Conservation (phyloP, 164 flowering plant genomes). For the Tetracentron sinense region DNA sequence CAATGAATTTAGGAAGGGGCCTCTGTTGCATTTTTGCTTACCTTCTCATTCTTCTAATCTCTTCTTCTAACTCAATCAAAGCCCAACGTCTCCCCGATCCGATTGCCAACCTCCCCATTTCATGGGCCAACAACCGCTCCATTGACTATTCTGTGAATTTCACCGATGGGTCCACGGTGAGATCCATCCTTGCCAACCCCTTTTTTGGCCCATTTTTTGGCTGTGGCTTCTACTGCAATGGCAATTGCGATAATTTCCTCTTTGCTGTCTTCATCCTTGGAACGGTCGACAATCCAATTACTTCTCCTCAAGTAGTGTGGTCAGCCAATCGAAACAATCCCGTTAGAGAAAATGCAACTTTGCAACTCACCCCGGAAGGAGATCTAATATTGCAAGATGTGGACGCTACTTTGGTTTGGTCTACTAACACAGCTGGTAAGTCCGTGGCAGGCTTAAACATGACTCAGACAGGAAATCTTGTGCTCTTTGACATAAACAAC, state of each 20-base stretch:
- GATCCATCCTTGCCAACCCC: conserved; percentile 10
- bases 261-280: conserved; percentile 22
- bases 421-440: conserved; percentile 17
- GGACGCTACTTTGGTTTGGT: conserved; percentile 19
- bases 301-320: conserved; percentile 23
- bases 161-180: conserved; percentile 10
- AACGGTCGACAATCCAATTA: background rate
- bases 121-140: background rate
- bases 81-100: background rate
- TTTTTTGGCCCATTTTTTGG: conserved; percentile 12
- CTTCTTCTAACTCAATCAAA: too few species aligned
- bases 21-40: background rate
- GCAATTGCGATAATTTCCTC: conserved; percentile 11
- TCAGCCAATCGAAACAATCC: conserved; percentile 18
- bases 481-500: conserved; percentile 10
- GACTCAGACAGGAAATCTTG: conserved; percentile 21
- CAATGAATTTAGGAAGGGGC: background rate
- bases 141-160: background rate
- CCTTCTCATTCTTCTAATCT: too few species aligned
- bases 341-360: conserved; percentile 14
- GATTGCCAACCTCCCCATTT: background rate
- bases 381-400: conserved; percentile 19
- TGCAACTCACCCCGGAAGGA: conserved; percentile 20
- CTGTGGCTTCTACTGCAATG: conserved; percentile 23
- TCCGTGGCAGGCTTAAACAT: conserved; percentile 17